These are phyloP conservation scores for Haplographium delicatum DNA, from an alignment of 495 filamentous ascomycete species.

Conservation along the genomic window DNA sequence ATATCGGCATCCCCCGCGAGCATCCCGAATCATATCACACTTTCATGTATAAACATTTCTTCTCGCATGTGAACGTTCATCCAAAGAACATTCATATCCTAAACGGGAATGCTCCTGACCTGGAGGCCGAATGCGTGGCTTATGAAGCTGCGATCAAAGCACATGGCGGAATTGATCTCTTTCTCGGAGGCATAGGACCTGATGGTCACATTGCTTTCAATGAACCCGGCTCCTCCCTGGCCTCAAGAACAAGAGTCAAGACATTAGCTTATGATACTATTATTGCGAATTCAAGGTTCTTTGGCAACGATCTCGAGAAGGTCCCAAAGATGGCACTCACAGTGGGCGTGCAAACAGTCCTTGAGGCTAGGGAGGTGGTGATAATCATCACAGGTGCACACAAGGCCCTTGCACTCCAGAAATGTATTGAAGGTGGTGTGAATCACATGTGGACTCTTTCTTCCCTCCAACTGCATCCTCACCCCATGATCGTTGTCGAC, in stretches of 20 bases:
- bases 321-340: constrained; percentile 82
- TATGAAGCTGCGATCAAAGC: constrained; percentile 76
- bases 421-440: constrained; percentile 74
- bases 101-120: constrained; percentile 73
- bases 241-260: constrained; percentile 76
- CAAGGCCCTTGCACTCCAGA: constrained; percentile 76
- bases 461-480: constrained; percentile 70
- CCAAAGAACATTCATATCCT: constrained; percentile 80
- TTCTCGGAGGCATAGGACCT: constrained; percentile 77
- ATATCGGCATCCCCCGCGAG: constrained; percentile 74
- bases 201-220: constrained; percentile 91
- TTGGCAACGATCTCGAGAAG: constrained; percentile 62
- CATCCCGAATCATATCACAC: constrained; percentile 82
- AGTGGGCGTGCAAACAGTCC: constrained; percentile 80
- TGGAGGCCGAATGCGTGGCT: constrained; percentile 68
- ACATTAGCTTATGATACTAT: constrained; percentile 85
- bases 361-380: constrained; percentile 78
- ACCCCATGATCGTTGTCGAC: constrained; percentile 77
- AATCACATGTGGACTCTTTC: constrained; percentile 91
- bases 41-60: constrained; percentile 91
- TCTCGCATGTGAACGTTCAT: constrained; percentile 77
- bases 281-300: constrained; percentile 79
- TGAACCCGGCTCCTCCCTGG: constrained; percentile 77
- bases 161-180: constrained; percentile 76
- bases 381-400: constrained; percentile 75